Base-by-base conservation (phyloP, 1,284 basidiomycete species). In the Trichosporon sp. region DNA sequence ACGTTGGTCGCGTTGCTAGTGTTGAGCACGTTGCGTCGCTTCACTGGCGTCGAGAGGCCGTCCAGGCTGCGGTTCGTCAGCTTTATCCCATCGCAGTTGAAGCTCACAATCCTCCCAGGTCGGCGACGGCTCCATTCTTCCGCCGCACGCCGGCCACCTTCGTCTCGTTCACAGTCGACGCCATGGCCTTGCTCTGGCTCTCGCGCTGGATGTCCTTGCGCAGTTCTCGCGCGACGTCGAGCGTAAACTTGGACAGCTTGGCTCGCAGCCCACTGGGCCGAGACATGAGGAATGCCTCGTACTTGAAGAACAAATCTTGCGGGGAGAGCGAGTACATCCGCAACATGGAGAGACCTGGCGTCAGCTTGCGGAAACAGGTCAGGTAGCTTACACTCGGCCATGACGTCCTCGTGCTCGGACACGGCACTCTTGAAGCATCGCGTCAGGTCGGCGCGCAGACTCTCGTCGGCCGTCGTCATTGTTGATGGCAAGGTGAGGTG, bases 241-340 rank as follows among this genome's bases (percentile, higher is more conserved):
- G 64, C 3, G 71, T 78, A 25, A 81, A 67, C 9, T 49, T 66
- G 14, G 75, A 69, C 27, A 79, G 63, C 64, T 77, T 78, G 32
- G 73, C 70, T n/a, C 78, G 71, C 16, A 79, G 65, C 4, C 74
- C 74, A 3, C 76, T 74, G 21, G 80, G 76, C 9, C 76, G 72
- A 21, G 78, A 77, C 61, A 82, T 67, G 31, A 81, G 70, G 64
- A 81, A 81, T 2, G 81, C 81, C 67, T 82, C 81, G 71, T 81
- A 81, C 67, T 82, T 82, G 78, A 74, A 82, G 69, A 72, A 81
- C 19, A 82, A 73, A 58, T 79, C 77, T 32, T 75, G 64, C 9
- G 81, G 71, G 16, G 72, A 67, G 13, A 82, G 73, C 40, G 70
- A 70, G 70, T 80, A 82, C 13, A 79, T 56, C 1, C 78, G 71